These are phyloP conservation scores for Saccharomyces kudriavzevii DNA, from an alignment of 805 yeast species.

Conservation along the genomic window DNA sequence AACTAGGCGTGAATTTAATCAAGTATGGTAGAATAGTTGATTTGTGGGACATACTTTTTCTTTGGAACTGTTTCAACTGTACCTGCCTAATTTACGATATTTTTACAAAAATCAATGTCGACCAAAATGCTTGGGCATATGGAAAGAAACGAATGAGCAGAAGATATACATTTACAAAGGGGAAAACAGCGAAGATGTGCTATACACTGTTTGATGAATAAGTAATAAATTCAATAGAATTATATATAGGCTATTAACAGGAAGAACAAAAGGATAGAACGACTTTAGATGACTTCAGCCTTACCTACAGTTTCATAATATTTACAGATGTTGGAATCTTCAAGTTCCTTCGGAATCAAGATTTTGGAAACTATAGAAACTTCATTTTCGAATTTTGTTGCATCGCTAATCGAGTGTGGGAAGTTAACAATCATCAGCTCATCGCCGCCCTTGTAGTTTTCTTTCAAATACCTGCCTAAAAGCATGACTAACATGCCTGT, in stretches of 20 bases:
- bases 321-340: conserved; percentile 42
- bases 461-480: conserved; percentile 26
- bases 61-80: no score
- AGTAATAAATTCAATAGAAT: background rate
- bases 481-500: conserved; percentile 31
- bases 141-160: background rate
- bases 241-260: background rate
- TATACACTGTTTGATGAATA: no score
- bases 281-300: conserved; percentile 15
- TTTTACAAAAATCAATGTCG: background rate
- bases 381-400: conserved; percentile 66
- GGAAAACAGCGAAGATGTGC: background rate
- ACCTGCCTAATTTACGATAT: background rate
- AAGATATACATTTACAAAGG: background rate
- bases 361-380: conserved; percentile 42
- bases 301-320: conserved; percentile 64
- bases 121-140: background rate
- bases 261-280: background rate
- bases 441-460: conserved; percentile 28
- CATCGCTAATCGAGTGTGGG: conserved; percentile 57
- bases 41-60: conserved; percentile 25
- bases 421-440: conserved; percentile 47
- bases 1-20: conserved; percentile 35
- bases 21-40: conserved; percentile 36
- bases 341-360: conserved; percentile 15